A percentile compares a stretch with the other conserved stretches of the same genome.
Conservation (phyloP, 768 basidiomycete genomes). For the Podaxis mareebaensis region DNA sequence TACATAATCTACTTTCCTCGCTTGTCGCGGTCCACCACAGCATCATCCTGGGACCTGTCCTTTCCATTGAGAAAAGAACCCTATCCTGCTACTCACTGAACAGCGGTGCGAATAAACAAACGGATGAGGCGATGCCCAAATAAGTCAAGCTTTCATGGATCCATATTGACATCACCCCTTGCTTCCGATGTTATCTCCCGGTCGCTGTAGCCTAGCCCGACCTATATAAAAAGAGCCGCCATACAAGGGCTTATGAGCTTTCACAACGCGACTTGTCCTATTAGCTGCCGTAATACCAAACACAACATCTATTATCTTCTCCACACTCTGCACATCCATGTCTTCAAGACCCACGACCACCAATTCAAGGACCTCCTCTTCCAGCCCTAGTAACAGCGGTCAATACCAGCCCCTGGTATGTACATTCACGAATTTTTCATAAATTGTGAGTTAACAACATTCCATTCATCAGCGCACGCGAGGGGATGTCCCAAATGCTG, state of each 20-base stretch:
- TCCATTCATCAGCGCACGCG: slow-evolving; percentile 25
- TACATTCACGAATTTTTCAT: background rate
- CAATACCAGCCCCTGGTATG: background rate
- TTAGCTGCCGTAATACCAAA: background rate
- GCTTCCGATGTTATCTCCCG: slow-evolving; percentile 12
- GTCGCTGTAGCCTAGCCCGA: background rate
- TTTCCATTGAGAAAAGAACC: slow-evolving; percentile 13
- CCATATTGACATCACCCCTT: slow-evolving; percentile 15
- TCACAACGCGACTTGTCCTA: background rate
- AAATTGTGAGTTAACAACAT: slow-evolving; percentile 1
- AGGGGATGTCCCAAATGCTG: slow-evolving; percentile 59
- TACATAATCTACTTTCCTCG: slow-evolving; percentile 4
- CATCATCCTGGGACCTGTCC: slow-evolving; percentile 3
- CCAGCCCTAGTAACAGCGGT: background rate
- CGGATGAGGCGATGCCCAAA: slow-evolving; percentile 9
- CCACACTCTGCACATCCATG: background rate
- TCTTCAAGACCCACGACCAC: background rate
- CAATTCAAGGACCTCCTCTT: slow-evolving; percentile 1
- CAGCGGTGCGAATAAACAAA: slow-evolving; percentile 6
- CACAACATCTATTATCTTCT: background rate
- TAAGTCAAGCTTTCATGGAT: slow-evolving; percentile 5
- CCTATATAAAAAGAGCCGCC: slow-evolving; percentile 7
- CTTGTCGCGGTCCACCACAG: background rate
- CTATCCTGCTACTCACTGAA: background rate
- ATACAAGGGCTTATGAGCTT: background rate